Percentiles rank a stretch among this genome's conserved stretches.
Conservation (phyloP, 345 rosid genomes). For the thale cress (Arabidopsis thaliana) region DNA sequence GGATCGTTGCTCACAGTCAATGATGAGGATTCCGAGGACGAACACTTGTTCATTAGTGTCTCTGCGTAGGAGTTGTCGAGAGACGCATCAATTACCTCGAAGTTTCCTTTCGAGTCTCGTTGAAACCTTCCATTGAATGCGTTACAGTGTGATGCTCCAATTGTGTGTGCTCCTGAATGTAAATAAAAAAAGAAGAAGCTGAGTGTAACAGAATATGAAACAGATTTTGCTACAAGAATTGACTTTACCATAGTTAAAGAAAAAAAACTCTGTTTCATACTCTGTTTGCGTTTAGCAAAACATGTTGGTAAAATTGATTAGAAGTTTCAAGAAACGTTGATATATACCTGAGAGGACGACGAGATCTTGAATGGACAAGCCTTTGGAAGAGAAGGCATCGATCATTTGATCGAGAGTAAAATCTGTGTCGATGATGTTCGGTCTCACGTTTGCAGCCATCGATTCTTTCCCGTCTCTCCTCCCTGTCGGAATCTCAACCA, state of each 20-base stretch:
- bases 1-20: slow-evolving; percentile 65
- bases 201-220: neutral
- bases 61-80: slow-evolving; percentile 57
- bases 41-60: slow-evolving; percentile 56
- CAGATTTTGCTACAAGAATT: neutral
- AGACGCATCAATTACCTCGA: slow-evolving; percentile 52
- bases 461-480: slow-evolving; percentile 72
- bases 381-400: slow-evolving; percentile 63
- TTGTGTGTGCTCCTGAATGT: slow-evolving; percentile 70
- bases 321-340: neutral
- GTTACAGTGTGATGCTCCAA: slow-evolving; percentile 71
- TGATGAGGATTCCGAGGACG: slow-evolving; percentile 53
- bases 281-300: neutral
- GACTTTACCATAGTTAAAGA: neutral
- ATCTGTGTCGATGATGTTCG: slow-evolving; percentile 69
- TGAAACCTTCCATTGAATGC: slow-evolving; percentile 63
- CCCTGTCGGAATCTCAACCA: slow-evolving; percentile 62
- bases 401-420: slow-evolving; percentile 65
- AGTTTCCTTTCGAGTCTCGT: slow-evolving; percentile 54
- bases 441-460: slow-evolving; percentile 57
- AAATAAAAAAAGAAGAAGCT: neutral
- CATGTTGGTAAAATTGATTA: neutral
- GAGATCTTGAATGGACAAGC: slow-evolving; percentile 64
- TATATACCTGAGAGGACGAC: slow-evolving; percentile 64
- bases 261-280: neutral